Evolutionary conservation across 805 yeast species (phyloP).

Genomic region (Debaryomyces maramus): DNA sequence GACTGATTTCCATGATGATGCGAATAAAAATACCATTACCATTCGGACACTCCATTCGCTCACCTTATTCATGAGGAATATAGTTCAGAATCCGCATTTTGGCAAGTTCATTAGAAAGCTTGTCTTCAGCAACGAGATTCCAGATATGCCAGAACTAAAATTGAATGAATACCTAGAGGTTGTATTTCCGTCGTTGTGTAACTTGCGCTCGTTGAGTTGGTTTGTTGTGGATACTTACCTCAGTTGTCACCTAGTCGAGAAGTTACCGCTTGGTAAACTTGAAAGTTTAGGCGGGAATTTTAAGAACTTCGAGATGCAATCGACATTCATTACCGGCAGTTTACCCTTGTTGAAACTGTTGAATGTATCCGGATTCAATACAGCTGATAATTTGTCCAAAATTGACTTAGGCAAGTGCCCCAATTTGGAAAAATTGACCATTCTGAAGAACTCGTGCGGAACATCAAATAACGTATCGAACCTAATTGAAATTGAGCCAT

Average conservation of each 20-base stretch:
- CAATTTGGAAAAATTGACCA: conserved; percentile 4
- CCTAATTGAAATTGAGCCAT: conserved; percentile 8
- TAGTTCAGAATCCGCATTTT: conserved; percentile 10
- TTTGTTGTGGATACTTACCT: conserved; percentile 15
- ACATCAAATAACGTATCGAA: conserved; percentile 8
- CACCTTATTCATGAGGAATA: conserved; percentile 18
- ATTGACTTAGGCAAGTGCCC: conserved; percentile 4
- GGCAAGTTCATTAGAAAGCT: conserved; percentile 15
- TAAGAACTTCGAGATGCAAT: conserved; percentile 11
- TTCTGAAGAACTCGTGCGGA: conserved; percentile 4
- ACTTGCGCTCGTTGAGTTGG: conserved; percentile 20
- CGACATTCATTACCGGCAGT: conserved; percentile 3
- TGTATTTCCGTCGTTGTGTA: conserved; percentile 16
- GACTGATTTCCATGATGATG: background rate
- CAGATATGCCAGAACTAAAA: conserved; percentile 26
- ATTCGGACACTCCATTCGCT: conserved; percentile 18
- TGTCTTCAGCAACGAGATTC: conserved; percentile 14
- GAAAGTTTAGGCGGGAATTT: conserved; percentile 19
- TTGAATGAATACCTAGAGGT: conserved; percentile 14
- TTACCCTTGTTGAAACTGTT: conserved; percentile 13
- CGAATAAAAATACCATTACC: background rate
- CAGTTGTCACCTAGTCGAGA: conserved; percentile 11
- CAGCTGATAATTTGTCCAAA: conserved; percentile 3
- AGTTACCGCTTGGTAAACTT: conserved; percentile 13
- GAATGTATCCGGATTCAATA: conserved; percentile 12